These are phyloP conservation scores for Escovopsis sp. DNA, from an alignment of 2,329 filamentous ascomycete genomes.

Conservation along the genomic window DNA sequence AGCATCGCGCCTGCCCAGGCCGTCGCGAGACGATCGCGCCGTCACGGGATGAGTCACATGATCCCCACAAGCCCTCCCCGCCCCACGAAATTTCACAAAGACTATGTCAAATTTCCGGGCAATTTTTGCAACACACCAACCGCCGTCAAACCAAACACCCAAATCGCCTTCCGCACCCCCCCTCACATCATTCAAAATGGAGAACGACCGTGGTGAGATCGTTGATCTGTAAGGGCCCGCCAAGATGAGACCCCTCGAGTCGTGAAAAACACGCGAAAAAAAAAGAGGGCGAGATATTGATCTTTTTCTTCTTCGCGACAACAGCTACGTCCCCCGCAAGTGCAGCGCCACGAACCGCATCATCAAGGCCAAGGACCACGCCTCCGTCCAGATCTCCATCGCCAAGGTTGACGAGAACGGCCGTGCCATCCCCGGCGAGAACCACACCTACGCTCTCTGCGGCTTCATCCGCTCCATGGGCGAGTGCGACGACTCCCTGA, in stretches of 20 bases:
- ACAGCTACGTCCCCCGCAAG: slow-evolving; percentile 94
- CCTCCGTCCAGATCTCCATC: slow-evolving; percentile 90
- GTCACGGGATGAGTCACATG: slow-evolving; percentile 22
- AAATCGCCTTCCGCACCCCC: slow-evolving; percentile 14
- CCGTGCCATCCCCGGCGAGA: slow-evolving; percentile 83
- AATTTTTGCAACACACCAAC: slow-evolving; percentile 17
- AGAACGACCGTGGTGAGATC: slow-evolving; percentile 99
- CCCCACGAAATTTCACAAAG: slow-evolving; percentile 22
- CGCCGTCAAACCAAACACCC: slow-evolving; percentile 15
- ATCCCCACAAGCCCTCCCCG: slow-evolving; percentile 21
- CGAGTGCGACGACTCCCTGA: slow-evolving; percentile 92
- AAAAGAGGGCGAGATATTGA: slow-evolving; percentile 13
- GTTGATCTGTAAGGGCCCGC: slow-evolving; percentile 75
- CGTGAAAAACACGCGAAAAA: slow-evolving; percentile 2
- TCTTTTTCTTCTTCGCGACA: slow-evolving; percentile 4
- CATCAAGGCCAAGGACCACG: slow-evolving; percentile 99
- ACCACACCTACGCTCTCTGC: slow-evolving; percentile 93
- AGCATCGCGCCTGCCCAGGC: slow-evolving; percentile 1
- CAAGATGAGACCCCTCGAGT: neutral
- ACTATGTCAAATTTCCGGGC: slow-evolving; percentile 20
- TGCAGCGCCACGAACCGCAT: slow-evolving; percentile 98
- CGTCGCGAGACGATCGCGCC: slow-evolving; percentile 18
- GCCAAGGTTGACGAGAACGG: slow-evolving; percentile 99
- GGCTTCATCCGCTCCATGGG: slow-evolving; percentile 97
- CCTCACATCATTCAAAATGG: slow-evolving; percentile 58